Conservation (phyloP, 306 rosid genomes). For the Quercus alba region DNA sequence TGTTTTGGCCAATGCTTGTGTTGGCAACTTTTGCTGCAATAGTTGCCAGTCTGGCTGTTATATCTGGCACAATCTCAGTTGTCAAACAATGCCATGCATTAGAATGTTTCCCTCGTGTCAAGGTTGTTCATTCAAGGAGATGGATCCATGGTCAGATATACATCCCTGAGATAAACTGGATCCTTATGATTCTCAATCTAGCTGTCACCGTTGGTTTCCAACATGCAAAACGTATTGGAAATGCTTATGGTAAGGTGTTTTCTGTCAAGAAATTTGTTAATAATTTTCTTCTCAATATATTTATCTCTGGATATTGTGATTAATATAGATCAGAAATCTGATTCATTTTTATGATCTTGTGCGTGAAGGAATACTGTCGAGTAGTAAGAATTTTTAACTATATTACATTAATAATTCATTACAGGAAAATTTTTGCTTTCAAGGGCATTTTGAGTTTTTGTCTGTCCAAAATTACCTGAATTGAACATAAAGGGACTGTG, state of each 20-base stretch:
- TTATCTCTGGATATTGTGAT: background rate
- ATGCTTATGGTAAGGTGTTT: constrained; percentile 65
- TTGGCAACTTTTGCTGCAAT: constrained; percentile 64
- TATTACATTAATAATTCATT: background rate
- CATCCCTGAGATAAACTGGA: constrained; percentile 89
- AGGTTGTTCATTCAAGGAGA: constrained; percentile 73
- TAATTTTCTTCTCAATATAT: background rate
- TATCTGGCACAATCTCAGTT: constrained; percentile 62
- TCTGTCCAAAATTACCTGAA: background rate
- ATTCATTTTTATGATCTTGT: background rate
- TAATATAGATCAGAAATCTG: constrained; percentile 2
- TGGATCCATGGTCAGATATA: constrained; percentile 78
- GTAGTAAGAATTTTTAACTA: background rate
- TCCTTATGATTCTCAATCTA: constrained; percentile 71
- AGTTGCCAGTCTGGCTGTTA: constrained; percentile 75
- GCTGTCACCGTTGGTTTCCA: constrained; percentile 59
- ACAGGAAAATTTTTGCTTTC: background rate
- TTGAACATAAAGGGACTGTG: background rate
- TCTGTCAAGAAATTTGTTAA: background rate
- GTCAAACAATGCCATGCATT: constrained; percentile 77
- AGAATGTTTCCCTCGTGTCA: constrained; percentile 84
- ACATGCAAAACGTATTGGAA: constrained; percentile 46
- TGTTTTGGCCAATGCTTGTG: constrained; percentile 73
- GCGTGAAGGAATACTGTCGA: background rate
- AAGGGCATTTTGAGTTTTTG: background rate